Base-by-base conservation (phyloP, 2,329 filamentous ascomycete species). In the Clarireedia paspali region DNA sequence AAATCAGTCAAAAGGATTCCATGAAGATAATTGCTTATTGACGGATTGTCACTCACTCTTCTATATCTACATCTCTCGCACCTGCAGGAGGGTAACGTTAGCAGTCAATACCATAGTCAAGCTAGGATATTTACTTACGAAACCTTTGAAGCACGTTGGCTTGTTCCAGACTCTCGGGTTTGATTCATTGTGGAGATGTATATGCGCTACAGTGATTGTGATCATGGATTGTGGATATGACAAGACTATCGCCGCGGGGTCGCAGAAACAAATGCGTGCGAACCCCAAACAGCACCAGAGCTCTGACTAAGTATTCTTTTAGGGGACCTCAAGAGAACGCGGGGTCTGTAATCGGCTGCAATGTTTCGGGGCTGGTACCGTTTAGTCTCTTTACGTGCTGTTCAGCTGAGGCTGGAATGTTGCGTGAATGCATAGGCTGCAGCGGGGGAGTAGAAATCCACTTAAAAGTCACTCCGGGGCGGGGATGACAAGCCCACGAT, bases 51-150 rank as follows among this genome's bases (percentile, higher is more conserved):
- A 12, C 36, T 17, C 36, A 75, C 74, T 69, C 75, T 75, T 55
- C 73, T 69, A 38, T 71, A 69, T 52, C 74, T 71, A 60, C 74
- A 76, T 66, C 73, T 65, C 56, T 75, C 72, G 60, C 74, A 76
- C 27, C 74, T 76, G 46, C 26, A 26, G 30, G 10, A 3, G 23
- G 6, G 4, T 12, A 30, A 17, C 17, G 14, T 54, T 30, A 50
- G 36, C 47, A 14, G 10, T 30, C 14, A 6, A 12, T 14, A 42
- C n/a, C 14, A 34, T 7, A 17, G n/a, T 20, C 27, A 39, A 20
- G 7, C 1, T 23, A 38, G 14, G n/a, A 9, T 4, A 23, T 24
- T 15, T 24, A 50, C 52, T 17, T 49, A 54, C 52, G 52, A 49
- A 50, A 54, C 52, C 10, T 54, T 54, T 40, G 52, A 54, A 4